A percentile compares a stretch with the other conserved stretches of the same genome.
Evolutionary conservation across 495 filamentous ascomycete species (phyloP).

Genomic region (Amniculicola lignicola): DNA sequence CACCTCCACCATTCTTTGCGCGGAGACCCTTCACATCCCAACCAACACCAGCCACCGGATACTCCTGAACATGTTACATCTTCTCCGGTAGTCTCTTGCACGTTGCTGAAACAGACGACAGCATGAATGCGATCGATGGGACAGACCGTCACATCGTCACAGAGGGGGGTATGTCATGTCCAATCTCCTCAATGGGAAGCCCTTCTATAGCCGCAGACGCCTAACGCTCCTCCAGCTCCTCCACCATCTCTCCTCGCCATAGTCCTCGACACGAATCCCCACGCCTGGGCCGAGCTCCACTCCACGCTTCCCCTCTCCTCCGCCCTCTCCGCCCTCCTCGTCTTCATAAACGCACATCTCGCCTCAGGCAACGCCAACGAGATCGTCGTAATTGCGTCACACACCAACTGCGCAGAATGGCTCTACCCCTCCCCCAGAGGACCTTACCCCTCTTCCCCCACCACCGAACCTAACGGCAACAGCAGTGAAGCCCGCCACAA

Average conservation of each 20-base stretch:
- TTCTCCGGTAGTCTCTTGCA: neutral
- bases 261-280: constrained; percentile 93
- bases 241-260: constrained; percentile 85
- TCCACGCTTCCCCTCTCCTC: constrained; percentile 76
- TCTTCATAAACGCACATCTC: constrained; percentile 95
- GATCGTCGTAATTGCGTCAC: constrained; percentile 87
- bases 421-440: constrained; percentile 65
- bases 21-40: too few relatives aligned
- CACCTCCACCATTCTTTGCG: too few relatives aligned
- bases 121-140: constrained; percentile 85
- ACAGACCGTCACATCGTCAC: constrained; percentile 74
- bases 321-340: constrained; percentile 83
- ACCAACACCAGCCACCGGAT: too few relatives aligned
- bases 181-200: too few relatives aligned
- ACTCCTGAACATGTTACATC: too few relatives aligned
- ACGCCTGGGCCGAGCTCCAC: constrained; percentile 80
- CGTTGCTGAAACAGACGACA: neutral
- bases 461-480: constrained; percentile 43
- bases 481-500: constrained; percentile 11
- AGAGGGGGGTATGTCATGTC: constrained; percentile 46
- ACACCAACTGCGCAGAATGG: constrained; percentile 78
- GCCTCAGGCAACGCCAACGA: constrained; percentile 89
- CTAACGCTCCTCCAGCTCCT: constrained; percentile 48
- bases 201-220: neutral
- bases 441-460: constrained; percentile 33